These are phyloP conservation scores for Coix lacrymajobi DNA, from an alignment of 176 grass and related monocot species.

Conservation along the genomic window DNA sequence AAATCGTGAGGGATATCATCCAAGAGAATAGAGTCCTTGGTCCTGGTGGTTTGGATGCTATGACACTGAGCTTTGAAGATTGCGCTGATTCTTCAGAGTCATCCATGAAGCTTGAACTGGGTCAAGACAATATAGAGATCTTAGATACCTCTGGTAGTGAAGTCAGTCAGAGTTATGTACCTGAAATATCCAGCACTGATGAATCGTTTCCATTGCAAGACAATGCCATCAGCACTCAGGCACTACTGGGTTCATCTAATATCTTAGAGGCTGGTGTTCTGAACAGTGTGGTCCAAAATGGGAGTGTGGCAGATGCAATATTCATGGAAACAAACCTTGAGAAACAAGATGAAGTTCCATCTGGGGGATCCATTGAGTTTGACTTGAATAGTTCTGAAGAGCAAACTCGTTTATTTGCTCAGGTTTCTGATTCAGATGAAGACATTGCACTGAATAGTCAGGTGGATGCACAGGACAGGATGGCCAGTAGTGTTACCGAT, in stretches of 20 bases:
- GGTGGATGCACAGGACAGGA: background rate
- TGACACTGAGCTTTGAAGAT: slow-evolving; percentile 60
- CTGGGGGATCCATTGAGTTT: background rate
- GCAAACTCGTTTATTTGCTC: slow-evolving; percentile 16
- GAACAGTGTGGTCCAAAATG: slow-evolving; percentile 25
- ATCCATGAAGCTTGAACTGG: slow-evolving; percentile 10
- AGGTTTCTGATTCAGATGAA: slow-evolving; percentile 23
- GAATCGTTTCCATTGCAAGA: slow-evolving; percentile 20
- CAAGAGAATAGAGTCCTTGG: slow-evolving; percentile 92
- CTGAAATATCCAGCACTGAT: slow-evolving; percentile 1
- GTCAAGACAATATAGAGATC: slow-evolving; percentile 23
- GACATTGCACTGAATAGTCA: background rate
- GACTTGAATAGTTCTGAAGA: slow-evolving; percentile 20
- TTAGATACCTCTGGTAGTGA: slow-evolving; percentile 7
- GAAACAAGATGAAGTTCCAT: slow-evolving; percentile 14
- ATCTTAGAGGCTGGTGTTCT: slow-evolving; percentile 31
- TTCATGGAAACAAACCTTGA: slow-evolving; percentile 18
- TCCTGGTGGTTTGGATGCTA: slow-evolving; percentile 69
- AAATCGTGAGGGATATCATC: slow-evolving; percentile 93
- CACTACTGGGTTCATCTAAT: slow-evolving; percentile 12
- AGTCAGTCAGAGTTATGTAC: background rate
- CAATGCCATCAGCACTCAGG: slow-evolving; percentile 15
- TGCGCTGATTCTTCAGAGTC: slow-evolving; percentile 23
- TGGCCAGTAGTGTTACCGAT: background rate
- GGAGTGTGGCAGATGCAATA: background rate